Base-by-base conservation (phyloP, 345 rosid genomes). In the Turritis glabra region DNA sequence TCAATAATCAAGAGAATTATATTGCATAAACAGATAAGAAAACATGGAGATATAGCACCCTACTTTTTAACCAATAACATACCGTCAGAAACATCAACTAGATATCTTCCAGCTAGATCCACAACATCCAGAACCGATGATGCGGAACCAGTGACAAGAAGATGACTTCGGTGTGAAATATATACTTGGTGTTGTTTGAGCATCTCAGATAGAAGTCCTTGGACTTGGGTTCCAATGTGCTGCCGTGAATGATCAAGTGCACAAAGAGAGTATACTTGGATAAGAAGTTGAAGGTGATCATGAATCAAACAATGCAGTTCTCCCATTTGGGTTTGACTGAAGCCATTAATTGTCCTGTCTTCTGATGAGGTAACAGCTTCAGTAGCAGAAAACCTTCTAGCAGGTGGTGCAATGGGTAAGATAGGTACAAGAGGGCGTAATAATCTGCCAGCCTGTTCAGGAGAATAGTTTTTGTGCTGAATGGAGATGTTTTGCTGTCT, bases 201-300 rank as follows among this genome's bases (percentile, higher is more conserved):
- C 82, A 92, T 84, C 83, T 92, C 86, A 29, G 85, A 79, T 67
- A 92, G 73, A 84, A 95, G 79, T 73, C 82, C 87, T 77, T 85
- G 89, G 66, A 89, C 80, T 78, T 85, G 97, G 26, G 88, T 75
- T 35, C 89, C 93, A 80, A 87, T 79, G 19, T 82, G 77, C 69
- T 89, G 88, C 66, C 89, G 84, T 51, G 96, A 85, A 76, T 84
- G 82, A 84, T 95, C 97, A 61, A 87, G 85, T 67, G 80, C 77
- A 67, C 90, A 87, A 54, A 95, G 89, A 71, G 98, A 90, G 82
- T 83, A 84, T 58, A 88, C 83, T 82, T 95, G 96, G 83, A 95
- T 81, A 72, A 90, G 96, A 76, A 95, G 98, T 68, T 95, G 97
- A 41, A 85, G 82, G 77, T 92, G 99, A 64, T 95, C 99, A 51